Base-by-base conservation (phyloP, 2,329 filamentous ascomycete genomes). In the Trichoderma sp. region DNA sequence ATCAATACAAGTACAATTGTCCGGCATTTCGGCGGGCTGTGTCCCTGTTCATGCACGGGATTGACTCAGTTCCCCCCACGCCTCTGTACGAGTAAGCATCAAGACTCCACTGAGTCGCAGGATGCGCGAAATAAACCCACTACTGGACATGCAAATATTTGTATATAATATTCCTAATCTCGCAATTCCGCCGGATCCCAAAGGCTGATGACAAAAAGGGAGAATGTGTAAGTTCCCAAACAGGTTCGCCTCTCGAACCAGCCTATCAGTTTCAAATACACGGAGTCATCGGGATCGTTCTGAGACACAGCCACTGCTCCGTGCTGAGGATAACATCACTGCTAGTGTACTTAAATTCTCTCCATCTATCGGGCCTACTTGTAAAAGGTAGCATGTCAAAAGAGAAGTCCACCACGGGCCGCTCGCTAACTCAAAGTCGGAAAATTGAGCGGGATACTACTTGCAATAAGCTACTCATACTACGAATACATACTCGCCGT, bases 311-410 rank as follows among this genome's bases (percentile, higher is more conserved):
- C 57, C 57, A 39, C 39, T 6, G 34, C 3, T 43, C 39, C 39
- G 39, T 43, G 39, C 36, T n/a, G n/a, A 26, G 66, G 28, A 18
- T n/a, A 32, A 53, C n/a, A n/a, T 12, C 21, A 36, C 36, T 30
- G 15, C 57, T 26, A 70, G 28, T 53, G 47, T 53, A 24, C 47
- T 15, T 12, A 7, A n/a, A 39, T 8, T 7, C 24, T 26, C 21
- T 47, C 21, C 64, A n/a, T 57, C 47, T 39, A 57, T 67, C 64
- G 64, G 64, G 47, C 64, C 57, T 62, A 15, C 66, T 62, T 26
- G n/a, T 21, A 14, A n/a, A 6, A 21, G 14, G 11, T 15, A 51
- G 28, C 34, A 51, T 64, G n/a, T n/a, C 57, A 39, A 34, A 60
- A 21, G 9, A 3, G 11, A 34, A 62, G 6, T 5, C 39, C 66